Conservation (phyloP, 2,329 filamentous ascomycete genomes). For the Arthrobotrys pseudoclavata region DNA sequence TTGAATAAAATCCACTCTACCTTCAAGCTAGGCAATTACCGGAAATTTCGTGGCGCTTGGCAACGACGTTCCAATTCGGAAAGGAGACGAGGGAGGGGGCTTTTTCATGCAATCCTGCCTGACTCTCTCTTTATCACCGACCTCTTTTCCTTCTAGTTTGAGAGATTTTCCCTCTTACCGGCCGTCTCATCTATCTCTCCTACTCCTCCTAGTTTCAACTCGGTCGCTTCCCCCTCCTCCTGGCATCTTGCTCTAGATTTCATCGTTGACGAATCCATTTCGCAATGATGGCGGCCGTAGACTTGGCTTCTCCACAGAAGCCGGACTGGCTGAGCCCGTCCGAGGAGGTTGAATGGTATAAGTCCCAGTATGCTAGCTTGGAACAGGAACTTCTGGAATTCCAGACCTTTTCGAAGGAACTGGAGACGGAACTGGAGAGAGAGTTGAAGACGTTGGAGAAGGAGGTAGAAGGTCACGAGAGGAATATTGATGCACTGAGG, state of each 20-base stretch:
- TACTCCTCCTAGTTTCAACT: conserved; percentile 11
- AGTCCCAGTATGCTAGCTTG: conserved; percentile 94
- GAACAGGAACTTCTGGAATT: conserved; percentile 91
- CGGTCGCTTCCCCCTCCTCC: conserved; percentile 24
- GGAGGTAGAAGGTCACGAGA: conserved; percentile 93
- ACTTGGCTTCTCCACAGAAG: conserved; percentile 48
- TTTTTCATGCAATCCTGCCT: conserved; percentile 37
- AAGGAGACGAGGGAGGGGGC: conserved; percentile 46
- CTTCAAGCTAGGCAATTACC: conserved; percentile 45
- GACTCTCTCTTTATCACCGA: conserved; percentile 33
- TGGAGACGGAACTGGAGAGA: conserved; percentile 94
- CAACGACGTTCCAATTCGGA: conserved; percentile 52
- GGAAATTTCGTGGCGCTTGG: conserved; percentile 56
- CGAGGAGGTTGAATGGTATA: conserved; percentile 93
- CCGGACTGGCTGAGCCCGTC: conserved; percentile 67
- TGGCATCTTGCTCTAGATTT: conserved; percentile 9
- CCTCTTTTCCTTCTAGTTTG: conserved; percentile 21
- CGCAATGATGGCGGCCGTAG: conserved; percentile 49
- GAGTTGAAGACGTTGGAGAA: conserved; percentile 97
- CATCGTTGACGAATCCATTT: conserved; percentile 23
- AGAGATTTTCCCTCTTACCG: conserved; percentile 31
- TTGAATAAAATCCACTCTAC: conserved; percentile 20
- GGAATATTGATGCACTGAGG: conserved; percentile 85
- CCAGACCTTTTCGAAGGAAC: conserved; percentile 90
- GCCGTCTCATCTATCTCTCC: conserved; percentile 21